Evolutionary conservation across 2,329 filamentous ascomycete species (phyloP).

Genomic region (Aphanoascus verrucosus): DNA sequence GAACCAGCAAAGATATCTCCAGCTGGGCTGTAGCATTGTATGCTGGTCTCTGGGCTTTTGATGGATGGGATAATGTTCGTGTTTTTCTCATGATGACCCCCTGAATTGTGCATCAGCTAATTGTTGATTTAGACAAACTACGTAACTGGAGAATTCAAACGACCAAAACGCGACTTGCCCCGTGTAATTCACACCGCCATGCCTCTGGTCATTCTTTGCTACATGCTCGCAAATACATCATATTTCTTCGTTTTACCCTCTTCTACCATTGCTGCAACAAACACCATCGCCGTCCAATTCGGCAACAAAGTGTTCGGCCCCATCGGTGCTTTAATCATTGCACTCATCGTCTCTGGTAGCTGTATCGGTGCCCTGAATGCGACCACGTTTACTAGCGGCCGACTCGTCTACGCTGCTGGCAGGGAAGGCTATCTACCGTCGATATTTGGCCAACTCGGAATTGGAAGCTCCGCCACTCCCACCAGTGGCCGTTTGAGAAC

Average conservation of each 20-base stretch:
- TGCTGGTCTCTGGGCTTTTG: constrained; percentile 92
- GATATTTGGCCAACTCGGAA: constrained; percentile 72
- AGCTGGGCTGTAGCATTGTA: constrained; percentile 92
- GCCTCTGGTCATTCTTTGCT: constrained; percentile 81
- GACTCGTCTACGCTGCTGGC: constrained; percentile 84
- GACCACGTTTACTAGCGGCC: constrained; percentile 82
- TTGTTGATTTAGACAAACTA: constrained; percentile 66
- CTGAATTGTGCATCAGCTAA: neutral
- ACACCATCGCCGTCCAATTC: constrained; percentile 94
- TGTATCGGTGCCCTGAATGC: constrained; percentile 95
- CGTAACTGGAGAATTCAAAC: constrained; percentile 91
- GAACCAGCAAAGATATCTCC: constrained; percentile 66
- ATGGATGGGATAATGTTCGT: constrained; percentile 95
- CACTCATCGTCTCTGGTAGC: constrained; percentile 77
- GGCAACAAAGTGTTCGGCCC: constrained; percentile 81
- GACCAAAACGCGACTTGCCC: constrained; percentile 78
- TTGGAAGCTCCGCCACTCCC: constrained; percentile 37
- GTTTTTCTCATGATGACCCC: neutral
- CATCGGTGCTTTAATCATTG: constrained; percentile 69
- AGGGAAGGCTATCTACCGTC: constrained; percentile 88
- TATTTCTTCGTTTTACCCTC: constrained; percentile 91
- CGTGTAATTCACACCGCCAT: constrained; percentile 94
- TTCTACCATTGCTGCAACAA: constrained; percentile 68
- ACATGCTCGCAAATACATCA: constrained; percentile 79
- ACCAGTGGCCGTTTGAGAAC: constrained; percentile 30